Evolutionary conservation across 1,284 basidiomycete genomes (phyloP).

Genomic region (Meira nashicola): DNA sequence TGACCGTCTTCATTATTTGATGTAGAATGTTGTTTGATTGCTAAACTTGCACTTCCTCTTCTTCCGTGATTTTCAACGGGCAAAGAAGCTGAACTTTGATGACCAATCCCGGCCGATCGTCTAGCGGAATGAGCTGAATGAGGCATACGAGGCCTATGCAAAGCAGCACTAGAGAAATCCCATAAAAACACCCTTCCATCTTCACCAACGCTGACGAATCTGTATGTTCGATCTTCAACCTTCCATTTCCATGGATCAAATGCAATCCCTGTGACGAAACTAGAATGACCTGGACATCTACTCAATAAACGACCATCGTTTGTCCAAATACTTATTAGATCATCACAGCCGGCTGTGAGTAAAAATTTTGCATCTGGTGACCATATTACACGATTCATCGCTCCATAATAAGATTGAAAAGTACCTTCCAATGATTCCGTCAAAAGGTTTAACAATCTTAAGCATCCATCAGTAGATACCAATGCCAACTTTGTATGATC

Average conservation of each 20-base stretch:
- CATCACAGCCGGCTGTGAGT: constrained; percentile 66
- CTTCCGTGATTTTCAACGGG: constrained; percentile 1
- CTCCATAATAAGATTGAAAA: constrained; percentile 47
- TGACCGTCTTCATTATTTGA: not conserved
- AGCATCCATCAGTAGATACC: constrained; percentile 37
- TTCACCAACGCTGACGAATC: constrained; percentile 46
- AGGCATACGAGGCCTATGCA: constrained; percentile 32
- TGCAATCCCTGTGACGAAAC: constrained; percentile 80
- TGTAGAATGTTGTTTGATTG: not conserved
- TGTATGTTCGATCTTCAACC: constrained; percentile 55
- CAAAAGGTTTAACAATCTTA: constrained; percentile 41
- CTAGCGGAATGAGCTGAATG: constrained; percentile 12
- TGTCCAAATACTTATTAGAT: constrained; percentile 67
- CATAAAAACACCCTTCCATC: constrained; percentile 46
- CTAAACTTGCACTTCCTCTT: not conserved
- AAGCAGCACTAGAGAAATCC: constrained; percentile 41
- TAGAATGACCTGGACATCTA: constrained; percentile 90
- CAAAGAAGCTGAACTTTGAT: not conserved
- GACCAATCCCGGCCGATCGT: not conserved
- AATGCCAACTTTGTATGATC: constrained; percentile 37
- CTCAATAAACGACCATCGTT: constrained; percentile 65
- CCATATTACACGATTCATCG: constrained; percentile 79
- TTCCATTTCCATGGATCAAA: constrained; percentile 72
- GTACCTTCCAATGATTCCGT: constrained; percentile 32
- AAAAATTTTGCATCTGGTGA: constrained; percentile 91